Conservation (phyloP, 2,329 filamentous ascomycete genomes). For the Colletotrichum neosansevieriae region DNA sequence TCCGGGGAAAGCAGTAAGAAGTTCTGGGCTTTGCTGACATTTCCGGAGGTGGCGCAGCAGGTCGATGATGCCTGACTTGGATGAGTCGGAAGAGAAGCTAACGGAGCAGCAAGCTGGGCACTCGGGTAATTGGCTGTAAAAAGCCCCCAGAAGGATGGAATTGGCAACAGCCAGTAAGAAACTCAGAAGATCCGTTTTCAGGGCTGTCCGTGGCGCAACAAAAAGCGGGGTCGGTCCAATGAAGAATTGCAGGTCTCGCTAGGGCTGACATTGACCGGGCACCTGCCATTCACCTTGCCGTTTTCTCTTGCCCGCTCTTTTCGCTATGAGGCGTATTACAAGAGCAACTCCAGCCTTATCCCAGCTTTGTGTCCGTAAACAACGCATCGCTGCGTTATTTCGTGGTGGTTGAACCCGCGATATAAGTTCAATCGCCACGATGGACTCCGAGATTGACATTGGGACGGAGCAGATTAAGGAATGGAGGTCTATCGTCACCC, state of each 20-base stretch:
- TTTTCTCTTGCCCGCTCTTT: not conserved
- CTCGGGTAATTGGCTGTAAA: not conserved
- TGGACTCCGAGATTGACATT: constrained; percentile 46
- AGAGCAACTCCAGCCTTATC: not conserved
- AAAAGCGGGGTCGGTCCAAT: constrained; percentile 16
- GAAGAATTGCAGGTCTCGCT: not conserved
- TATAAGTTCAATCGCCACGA: constrained; percentile 6
- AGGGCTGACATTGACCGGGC: constrained; percentile 12
- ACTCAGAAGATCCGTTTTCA: not conserved
- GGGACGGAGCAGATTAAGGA: constrained; percentile 68
- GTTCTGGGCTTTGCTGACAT: constrained; percentile 7
- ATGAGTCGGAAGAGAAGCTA: not conserved
- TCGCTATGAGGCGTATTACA: not conserved
- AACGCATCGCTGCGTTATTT: not conserved
- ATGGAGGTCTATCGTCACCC: constrained; percentile 78
- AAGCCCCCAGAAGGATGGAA: not conserved
- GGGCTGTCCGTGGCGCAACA: not conserved
- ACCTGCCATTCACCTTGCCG: not conserved
- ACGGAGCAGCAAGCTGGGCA: constrained; percentile 4
- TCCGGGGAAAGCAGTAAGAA: not conserved
- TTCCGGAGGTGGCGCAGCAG: constrained; percentile 21
- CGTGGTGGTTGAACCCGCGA: not conserved
- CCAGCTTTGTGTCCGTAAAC: constrained; percentile 1
- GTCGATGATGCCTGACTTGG: constrained; percentile 9
- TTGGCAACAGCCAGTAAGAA: not conserved